Evolutionary conservation across 2,329 filamentous ascomycete genomes (phyloP), one percentile per base, ranked within the genome.

Genomic region (Triangularia verruculosa): DNA sequence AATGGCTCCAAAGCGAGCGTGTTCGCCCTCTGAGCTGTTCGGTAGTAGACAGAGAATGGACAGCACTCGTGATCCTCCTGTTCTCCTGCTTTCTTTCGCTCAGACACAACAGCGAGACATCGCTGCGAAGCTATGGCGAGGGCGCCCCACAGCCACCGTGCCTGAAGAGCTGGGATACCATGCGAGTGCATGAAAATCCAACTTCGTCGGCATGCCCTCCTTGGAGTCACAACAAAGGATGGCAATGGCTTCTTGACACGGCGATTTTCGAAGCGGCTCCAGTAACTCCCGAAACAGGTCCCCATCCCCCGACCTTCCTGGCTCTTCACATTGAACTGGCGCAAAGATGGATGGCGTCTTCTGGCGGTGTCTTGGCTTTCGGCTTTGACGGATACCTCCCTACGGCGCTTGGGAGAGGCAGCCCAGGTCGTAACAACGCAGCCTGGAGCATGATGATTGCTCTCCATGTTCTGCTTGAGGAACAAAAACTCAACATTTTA

Each of bases 401-500:
- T 27, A 90, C 88, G 0, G 84, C 83, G 1, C 63, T 78, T 2
- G 76, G 75, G 57, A 77, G 82, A 59, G 83, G 80, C 61, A 78
- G 83, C 39, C 84, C 86, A 62, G 80, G 82, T 57, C 83, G 87
- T 52, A 81, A 84, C 62, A 88, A 82, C 71, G 77, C 87, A 61
- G 82, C 90, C 32, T 79, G 89, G 73, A 85, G 91, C 71, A 82
- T 90, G 59, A 83, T 94, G 39, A 80, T 96, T 67, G 89, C 86
- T 0, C 80, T 99, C 12, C 95, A 99, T 77, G 80, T 98, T 2
- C 79, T 96, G n/a, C 83, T 90, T 0, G 94, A 99, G 74, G 95
- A 99, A 74, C 83, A 90, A 66, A 98, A 96, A 73, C 83, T 99
- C 1, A 86, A 91, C 65, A 84, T 88, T 4, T 79, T 82, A 66